Percentiles rank a stretch among this genome's conserved stretches.
phyloP scores from a whole-genome alignment of 805 yeast species.

The Nakazawaea ernobii region DNA sequence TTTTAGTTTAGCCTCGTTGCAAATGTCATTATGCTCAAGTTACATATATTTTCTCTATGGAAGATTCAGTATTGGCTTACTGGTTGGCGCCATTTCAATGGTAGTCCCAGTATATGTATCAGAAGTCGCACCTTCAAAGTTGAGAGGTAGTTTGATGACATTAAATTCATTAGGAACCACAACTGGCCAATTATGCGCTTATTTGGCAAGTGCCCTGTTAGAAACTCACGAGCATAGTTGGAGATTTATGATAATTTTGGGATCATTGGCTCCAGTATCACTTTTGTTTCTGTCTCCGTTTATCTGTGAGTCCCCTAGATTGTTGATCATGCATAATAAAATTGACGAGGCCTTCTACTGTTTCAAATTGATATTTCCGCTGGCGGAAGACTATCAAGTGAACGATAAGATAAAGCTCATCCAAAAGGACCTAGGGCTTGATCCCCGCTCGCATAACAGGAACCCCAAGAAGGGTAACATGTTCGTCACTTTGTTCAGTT shows the following conservation, averaged over 20 bases:
- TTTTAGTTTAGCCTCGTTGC: slow-evolving; percentile 19
- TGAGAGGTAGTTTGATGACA: slow-evolving; percentile 32
- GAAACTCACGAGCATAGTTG: slow-evolving; percentile 25
- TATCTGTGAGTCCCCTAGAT: slow-evolving; percentile 50
- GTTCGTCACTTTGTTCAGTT: slow-evolving; percentile 28
- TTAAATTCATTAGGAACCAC: slow-evolving; percentile 40
- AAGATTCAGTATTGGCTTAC: slow-evolving; percentile 61
- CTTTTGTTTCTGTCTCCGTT: slow-evolving; percentile 30
- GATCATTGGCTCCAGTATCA: slow-evolving; percentile 36
- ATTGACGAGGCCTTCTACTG: slow-evolving; percentile 33
- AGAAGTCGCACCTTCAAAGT: slow-evolving; percentile 40
- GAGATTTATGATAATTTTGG: slow-evolving; percentile 33
- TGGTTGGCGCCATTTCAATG: slow-evolving; percentile 68
- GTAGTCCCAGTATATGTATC: slow-evolving; percentile 55
- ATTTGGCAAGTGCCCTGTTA: slow-evolving; percentile 30
- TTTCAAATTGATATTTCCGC: slow-evolving; percentile 37
- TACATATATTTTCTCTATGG: slow-evolving; percentile 44
- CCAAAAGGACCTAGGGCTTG: slow-evolving; percentile 36
- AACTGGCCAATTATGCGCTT: slow-evolving; percentile 44
- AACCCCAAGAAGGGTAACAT: not conserved
- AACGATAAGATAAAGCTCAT: slow-evolving; percentile 40
- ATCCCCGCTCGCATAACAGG: slow-evolving; percentile 29
- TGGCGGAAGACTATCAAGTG: slow-evolving; percentile 35
- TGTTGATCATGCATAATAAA: slow-evolving; percentile 28
- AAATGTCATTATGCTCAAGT: slow-evolving; percentile 35